Percentiles rank a stretch among this genome's conserved stretches.
Conservation (phyloP, 2,329 filamentous ascomycete species). For the Lecanosticta acicola region DNA sequence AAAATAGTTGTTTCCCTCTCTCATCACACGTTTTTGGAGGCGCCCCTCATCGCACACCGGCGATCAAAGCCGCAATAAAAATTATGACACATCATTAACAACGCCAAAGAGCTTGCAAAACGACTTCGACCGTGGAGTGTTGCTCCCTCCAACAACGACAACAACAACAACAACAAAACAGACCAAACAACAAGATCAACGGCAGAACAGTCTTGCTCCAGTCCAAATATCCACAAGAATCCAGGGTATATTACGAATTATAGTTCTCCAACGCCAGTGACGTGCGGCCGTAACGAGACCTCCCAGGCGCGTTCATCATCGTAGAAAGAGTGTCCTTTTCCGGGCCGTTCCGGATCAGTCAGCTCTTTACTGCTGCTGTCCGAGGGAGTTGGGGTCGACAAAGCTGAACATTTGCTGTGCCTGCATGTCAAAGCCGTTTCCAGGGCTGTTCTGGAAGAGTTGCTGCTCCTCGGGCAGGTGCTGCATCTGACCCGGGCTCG, state of each 20-base stretch:
- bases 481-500: slow-evolving; percentile 33
- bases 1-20: background rate
- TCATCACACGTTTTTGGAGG: background rate
- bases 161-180: background rate
- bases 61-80: background rate
- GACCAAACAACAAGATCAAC: background rate
- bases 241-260: slow-evolving; percentile 24
- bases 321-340: slow-evolving; percentile 16
- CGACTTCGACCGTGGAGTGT: background rate
- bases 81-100: slow-evolving; percentile 2
- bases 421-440: slow-evolving; percentile 41
- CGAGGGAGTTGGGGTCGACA: slow-evolving; percentile 39
- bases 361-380: slow-evolving; percentile 22
- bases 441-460: slow-evolving; percentile 31
- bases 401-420: slow-evolving; percentile 44
- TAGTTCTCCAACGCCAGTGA: slow-evolving; percentile 17
- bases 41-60: background rate
- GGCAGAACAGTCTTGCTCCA: background rate
- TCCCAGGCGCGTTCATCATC: slow-evolving; percentile 16
- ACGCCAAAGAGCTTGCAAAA: slow-evolving; percentile 1
- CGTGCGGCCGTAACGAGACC: slow-evolving; percentile 10
- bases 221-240: slow-evolving; percentile 19
- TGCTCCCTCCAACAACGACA: background rate
- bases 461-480: slow-evolving; percentile 30
- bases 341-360: slow-evolving; percentile 8